Percentiles rank a stretch among this genome's conserved stretches.
Conservation (phyloP, 2,329 filamentous ascomycete genomes). For the Triangularia setosa region DNA sequence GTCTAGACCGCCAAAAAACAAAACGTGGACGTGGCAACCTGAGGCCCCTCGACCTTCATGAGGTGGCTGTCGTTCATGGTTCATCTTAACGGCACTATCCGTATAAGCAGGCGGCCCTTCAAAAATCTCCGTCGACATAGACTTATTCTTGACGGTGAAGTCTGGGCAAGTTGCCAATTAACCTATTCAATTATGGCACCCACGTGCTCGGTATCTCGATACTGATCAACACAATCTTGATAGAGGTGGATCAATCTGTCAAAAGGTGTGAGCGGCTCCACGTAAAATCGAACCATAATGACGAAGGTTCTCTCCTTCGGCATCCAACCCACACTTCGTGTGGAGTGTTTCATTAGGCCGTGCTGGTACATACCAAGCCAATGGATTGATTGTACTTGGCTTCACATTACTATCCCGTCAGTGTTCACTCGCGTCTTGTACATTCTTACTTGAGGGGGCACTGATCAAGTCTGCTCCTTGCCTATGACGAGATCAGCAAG, state of each 20-base stretch:
- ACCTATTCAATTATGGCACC: neutral
- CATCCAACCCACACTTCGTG: neutral
- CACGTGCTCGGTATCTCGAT: neutral
- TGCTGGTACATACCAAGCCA: neutral
- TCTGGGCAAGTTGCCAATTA: neutral
- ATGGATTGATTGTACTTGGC: neutral
- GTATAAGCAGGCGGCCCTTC: neutral
- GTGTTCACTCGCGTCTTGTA: neutral
- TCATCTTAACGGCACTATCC: neutral
- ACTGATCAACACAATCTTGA: neutral
- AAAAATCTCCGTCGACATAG: neutral
- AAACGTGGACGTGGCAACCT: neutral
- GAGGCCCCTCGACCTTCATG: neutral
- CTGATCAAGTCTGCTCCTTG: neutral
- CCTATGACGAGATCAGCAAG: neutral
- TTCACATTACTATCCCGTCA: neutral
- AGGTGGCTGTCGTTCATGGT: neutral
- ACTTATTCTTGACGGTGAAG: neutral
- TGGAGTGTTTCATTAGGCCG: neutral
- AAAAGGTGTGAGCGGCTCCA: neutral
- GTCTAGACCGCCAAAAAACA: neutral
- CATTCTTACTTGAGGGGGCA: neutral
- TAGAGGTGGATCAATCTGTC: constrained; percentile 1
- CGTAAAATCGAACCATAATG: constrained; percentile 6
- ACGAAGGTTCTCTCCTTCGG: neutral